Evolutionary conservation across 305 asterid genomes (phyloP).

Genomic region (Petunia hybrid): DNA sequence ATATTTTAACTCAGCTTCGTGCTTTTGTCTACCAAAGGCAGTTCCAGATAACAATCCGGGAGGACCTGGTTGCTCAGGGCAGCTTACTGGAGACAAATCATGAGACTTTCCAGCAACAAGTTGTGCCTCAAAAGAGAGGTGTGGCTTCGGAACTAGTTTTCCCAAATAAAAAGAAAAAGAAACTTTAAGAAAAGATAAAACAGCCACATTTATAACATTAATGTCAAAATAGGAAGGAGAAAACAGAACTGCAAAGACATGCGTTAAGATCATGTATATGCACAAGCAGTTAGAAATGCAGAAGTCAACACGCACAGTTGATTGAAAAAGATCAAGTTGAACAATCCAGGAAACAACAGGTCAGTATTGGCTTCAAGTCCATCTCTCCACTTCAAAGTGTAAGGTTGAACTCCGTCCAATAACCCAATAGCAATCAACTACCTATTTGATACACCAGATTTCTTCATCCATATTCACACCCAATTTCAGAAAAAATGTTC

Average conservation of each 20-base stretch:
- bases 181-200: constrained; percentile 37
- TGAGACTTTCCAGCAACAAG: constrained; percentile 94
- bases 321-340: background rate
- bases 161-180: constrained; percentile 33
- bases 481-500: background rate
- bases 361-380: background rate
- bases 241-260: background rate
- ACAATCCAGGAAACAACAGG: background rate
- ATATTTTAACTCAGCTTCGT: constrained; percentile 91
- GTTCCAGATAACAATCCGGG: constrained; percentile 60
- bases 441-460: constrained; percentile 7
- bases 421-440: background rate
- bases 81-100: constrained; percentile 85
- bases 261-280: background rate
- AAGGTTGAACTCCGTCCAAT: constrained; percentile 5
- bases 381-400: background rate
- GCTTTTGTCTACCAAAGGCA: constrained; percentile 78
- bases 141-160: constrained; percentile 90
- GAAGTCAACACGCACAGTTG: background rate
- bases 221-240: constrained; percentile 3
- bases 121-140: constrained; percentile 93
- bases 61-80: constrained; percentile 89
- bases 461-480: background rate
- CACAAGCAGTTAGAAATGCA: constrained; percentile 13
- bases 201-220: background rate